Evolutionary conservation across 139 green algal genomes (phyloP).

Genomic region (Nannochloris sp.): DNA sequence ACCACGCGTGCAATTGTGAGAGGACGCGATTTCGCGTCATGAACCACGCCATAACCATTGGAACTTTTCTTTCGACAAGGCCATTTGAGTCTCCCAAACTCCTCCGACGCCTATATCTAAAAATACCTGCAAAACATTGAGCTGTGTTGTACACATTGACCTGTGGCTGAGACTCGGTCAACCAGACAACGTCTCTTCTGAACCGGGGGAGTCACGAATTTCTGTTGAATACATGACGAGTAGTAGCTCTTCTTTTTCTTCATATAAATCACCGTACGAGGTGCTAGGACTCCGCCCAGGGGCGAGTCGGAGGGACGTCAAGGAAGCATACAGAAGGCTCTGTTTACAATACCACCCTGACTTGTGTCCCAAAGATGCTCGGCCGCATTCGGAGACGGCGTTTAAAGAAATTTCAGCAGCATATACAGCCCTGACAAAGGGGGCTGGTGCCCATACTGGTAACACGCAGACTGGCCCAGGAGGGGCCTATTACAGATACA

Average conservation of each 20-base stretch:
- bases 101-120: too few species aligned
- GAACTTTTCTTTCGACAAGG: too few species aligned
- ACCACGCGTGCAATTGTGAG: too few species aligned
- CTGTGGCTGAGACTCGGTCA: too few species aligned
- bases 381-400: constrained; percentile 2
- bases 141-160: too few species aligned
- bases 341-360: constrained; percentile 15
- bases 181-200: too few species aligned
- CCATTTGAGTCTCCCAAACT: too few species aligned
- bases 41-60: too few species aligned
- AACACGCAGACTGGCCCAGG: background rate
- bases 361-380: background rate
- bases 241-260: background rate
- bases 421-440: background rate
- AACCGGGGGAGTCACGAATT: too few species aligned
- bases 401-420: constrained; percentile 16
- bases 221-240: background rate
- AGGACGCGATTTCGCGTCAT: too few species aligned
- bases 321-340: constrained; percentile 1
- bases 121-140: too few species aligned
- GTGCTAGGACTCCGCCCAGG: background rate
- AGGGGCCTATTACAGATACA: background rate
- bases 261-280: constrained; percentile 10
- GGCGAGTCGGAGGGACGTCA: background rate
- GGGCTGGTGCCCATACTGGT: background rate